Evolutionary conservation across 202 grass and related monocot genomes (phyloP).

Genomic region (Saccharum hybrid): DNA sequence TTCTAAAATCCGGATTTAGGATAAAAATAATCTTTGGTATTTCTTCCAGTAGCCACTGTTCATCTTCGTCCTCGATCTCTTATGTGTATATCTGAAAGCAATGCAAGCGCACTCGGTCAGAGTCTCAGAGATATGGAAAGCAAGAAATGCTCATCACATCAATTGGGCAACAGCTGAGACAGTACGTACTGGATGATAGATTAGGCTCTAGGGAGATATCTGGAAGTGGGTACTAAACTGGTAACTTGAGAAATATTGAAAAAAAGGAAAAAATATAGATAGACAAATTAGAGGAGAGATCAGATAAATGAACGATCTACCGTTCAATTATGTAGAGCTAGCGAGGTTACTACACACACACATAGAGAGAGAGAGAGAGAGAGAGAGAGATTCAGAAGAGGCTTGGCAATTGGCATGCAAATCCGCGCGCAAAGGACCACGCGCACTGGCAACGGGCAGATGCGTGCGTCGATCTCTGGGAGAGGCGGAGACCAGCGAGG

Average conservation of each 20-base stretch:
- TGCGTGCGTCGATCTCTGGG: not conserved
- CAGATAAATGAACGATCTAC: too few species aligned
- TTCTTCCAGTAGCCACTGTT: constrained; percentile 50
- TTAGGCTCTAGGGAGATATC: too few species aligned
- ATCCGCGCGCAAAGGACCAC: not conserved
- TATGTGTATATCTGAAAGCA: not conserved
- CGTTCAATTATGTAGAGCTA: too few species aligned
- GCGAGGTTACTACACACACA: not conserved
- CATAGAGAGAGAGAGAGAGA: not conserved
- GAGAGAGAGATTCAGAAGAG: not conserved
- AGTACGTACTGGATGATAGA: too few species aligned
- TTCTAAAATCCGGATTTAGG: too few species aligned
- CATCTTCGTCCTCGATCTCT: constrained; percentile 45
- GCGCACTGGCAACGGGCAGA: constrained; percentile 33
- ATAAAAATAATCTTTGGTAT: too few species aligned
- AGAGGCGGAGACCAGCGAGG: not conserved
- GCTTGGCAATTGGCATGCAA: not conserved
- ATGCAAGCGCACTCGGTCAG: not conserved
- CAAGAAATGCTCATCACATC: not conserved
- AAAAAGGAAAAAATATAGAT: too few species aligned
- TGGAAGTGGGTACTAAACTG: too few species aligned
- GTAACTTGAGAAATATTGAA: too few species aligned
- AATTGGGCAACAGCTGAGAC: not conserved
- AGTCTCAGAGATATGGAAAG: not conserved
- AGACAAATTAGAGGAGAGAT: too few species aligned